phyloP scores from a whole-genome alignment of 2,329 filamentous ascomycete species.

The Aspergillus pseudoglaucus region DNA sequence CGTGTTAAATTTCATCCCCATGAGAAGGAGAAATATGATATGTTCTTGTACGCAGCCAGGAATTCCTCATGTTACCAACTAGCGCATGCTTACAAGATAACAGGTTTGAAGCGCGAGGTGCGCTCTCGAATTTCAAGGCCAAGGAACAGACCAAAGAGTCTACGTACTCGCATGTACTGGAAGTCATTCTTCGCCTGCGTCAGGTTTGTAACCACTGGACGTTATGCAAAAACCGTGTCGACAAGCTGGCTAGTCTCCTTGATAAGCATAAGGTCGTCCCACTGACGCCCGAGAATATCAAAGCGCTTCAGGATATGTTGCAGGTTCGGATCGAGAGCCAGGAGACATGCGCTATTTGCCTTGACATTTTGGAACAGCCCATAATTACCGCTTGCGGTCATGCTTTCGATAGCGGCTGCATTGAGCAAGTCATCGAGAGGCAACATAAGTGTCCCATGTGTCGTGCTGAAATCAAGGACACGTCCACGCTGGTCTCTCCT shows the following conservation, averaged over 20 bases:
- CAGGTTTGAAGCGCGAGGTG: conserved; percentile 67
- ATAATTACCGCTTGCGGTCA: conserved; percentile 84
- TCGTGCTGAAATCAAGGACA: conserved; percentile 59
- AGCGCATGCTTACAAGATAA: conserved; percentile 15
- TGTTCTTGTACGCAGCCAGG: conserved; percentile 51
- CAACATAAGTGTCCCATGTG: conserved; percentile 84
- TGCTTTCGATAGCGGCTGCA: conserved; percentile 67
- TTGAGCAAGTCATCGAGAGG: conserved; percentile 64
- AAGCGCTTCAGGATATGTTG: conserved; percentile 67
- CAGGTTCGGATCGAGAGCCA: conserved; percentile 71
- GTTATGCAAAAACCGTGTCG: conserved; percentile 68
- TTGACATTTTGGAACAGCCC: conserved; percentile 63
- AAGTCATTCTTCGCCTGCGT: conserved; percentile 72
- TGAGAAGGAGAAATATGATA: conserved; percentile 71
- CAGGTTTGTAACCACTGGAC: conserved; percentile 89
- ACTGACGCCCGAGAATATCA: conserved; percentile 65
- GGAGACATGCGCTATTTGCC: conserved; percentile 77
- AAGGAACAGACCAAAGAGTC: conserved; percentile 40
- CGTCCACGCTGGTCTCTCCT: conserved; percentile 59
- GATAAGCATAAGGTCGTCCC: conserved; percentile 62
- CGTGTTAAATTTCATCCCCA: conserved; percentile 65
- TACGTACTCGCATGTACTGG: conserved; percentile 68
- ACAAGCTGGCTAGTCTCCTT: conserved; percentile 62
- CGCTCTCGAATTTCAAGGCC: conserved; percentile 55
- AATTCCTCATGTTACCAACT: neutral